Conservation (phyloP, 257 asterid genomes). For the Primulina tabacum region DNA sequence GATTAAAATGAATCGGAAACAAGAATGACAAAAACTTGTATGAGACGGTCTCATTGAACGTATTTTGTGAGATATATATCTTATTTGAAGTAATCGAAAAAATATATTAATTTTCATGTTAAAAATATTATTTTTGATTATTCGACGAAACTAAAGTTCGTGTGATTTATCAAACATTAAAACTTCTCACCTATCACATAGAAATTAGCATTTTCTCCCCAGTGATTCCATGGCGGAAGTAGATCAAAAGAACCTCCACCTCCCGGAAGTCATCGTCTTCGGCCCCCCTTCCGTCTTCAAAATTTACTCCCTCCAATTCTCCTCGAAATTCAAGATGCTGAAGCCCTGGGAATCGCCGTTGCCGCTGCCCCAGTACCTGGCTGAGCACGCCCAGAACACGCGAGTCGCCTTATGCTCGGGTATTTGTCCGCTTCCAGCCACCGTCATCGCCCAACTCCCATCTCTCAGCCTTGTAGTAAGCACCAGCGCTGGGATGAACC, state of each 20-base stretch:
- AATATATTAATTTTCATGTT: no score
- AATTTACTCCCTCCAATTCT: conserved; percentile 25
- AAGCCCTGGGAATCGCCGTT: conserved; percentile 57
- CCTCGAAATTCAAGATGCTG: conserved; percentile 34
- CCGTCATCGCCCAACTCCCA: conserved; percentile 45
- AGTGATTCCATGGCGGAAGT: neutral
- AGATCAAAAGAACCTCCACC: neutral
- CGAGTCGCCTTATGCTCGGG: conserved; percentile 45
- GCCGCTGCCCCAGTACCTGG: conserved; percentile 47
- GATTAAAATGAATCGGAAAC: no score
- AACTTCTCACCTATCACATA: no score
- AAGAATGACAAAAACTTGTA: no score
- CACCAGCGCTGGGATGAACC: conserved; percentile 62
- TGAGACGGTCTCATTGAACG: no score
- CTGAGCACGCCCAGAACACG: conserved; percentile 38
- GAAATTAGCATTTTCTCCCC: no score
- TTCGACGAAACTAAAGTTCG: no score
- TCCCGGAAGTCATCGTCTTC: conserved; percentile 45
- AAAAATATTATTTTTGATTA: no score
- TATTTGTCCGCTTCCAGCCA: conserved; percentile 29
- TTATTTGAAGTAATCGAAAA: no score
- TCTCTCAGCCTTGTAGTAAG: conserved; percentile 47
- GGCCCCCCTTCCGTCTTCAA: conserved; percentile 49
- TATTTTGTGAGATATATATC: no score
- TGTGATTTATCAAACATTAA: no score